phyloP scores from a whole-genome alignment of 495 filamentous ascomycete species.

The Usnea hakonensis region DNA sequence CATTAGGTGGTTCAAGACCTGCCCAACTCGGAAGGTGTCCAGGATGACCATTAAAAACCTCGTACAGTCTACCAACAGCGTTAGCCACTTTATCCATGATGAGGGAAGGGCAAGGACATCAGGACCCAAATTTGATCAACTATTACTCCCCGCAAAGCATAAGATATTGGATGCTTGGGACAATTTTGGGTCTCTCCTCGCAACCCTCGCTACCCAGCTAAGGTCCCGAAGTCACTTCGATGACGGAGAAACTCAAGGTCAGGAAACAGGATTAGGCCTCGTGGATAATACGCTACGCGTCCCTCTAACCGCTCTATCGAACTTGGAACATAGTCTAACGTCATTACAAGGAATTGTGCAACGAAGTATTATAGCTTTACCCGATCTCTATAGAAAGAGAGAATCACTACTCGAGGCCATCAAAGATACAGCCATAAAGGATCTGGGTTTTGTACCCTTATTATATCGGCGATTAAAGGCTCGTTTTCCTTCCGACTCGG shows the following conservation, averaged over 20 bases:
- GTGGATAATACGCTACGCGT: too few species aligned
- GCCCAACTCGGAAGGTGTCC: conserved; percentile 8
- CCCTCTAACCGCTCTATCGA: too few species aligned
- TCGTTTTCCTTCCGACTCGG: too few species aligned
- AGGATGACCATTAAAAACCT: conserved; percentile 7
- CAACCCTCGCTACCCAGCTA: conserved; percentile 1
- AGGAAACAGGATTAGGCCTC: too few species aligned
- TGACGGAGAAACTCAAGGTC: too few species aligned
- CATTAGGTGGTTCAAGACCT: conserved; percentile 7
- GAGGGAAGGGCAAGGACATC: not conserved
- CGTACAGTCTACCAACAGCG: not conserved
- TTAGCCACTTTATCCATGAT: conserved; percentile 5
- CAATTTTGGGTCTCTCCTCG: not conserved
- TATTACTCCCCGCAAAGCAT: not conserved
- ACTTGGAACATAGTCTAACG: too few species aligned
- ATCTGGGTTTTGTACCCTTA: not conserved
- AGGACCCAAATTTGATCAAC: conserved; percentile 5
- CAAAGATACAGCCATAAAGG: not conserved
- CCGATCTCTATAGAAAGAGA: not conserved
- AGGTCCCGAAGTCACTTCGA: not conserved
- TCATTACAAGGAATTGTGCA: not conserved
- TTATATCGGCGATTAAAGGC: not conserved
- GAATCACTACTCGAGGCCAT: conserved; percentile 2
- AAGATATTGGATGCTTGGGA: not conserved
- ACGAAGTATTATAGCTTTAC: not conserved